Conservation (phyloP, 177 flowering plant genomes). For the Vitis hybrid region DNA sequence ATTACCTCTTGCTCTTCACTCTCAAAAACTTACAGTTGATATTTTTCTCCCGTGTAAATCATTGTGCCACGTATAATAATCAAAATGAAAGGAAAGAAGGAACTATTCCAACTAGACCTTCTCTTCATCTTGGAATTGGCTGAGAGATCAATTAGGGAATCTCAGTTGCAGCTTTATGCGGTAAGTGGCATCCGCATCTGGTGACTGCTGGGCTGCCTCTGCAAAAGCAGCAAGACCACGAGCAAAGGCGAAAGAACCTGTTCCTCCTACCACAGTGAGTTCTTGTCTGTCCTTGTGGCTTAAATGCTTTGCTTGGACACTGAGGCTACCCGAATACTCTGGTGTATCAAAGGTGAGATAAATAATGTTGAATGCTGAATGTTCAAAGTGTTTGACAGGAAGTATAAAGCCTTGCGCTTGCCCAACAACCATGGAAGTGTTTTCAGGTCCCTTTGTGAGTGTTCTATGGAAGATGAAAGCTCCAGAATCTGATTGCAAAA, state of each 20-base stretch:
- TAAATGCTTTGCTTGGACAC: constrained; percentile 54
- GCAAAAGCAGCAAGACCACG: constrained; percentile 64
- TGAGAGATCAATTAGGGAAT: constrained; percentile 41
- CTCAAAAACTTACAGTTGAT: too few relatives aligned
- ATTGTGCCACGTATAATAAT: neutral
- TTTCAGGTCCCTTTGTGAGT: constrained; percentile 69
- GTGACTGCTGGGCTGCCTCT: constrained; percentile 19
- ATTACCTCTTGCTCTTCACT: too few relatives aligned
- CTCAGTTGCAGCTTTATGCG: constrained; percentile 50
- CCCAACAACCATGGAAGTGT: constrained; percentile 62
- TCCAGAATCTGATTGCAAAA: constrained; percentile 21
- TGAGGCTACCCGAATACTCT: constrained; percentile 59
- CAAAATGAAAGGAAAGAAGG: neutral
- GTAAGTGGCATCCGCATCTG: constrained; percentile 32
- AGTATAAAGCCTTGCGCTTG: constrained; percentile 80
- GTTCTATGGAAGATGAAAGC: constrained; percentile 65
- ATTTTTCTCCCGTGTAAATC: too few relatives aligned
- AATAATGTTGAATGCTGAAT: constrained; percentile 65
- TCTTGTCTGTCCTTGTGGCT: constrained; percentile 37
- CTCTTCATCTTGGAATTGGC: constrained; percentile 35
- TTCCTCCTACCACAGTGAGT: constrained; percentile 74
- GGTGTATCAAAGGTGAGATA: constrained; percentile 63
- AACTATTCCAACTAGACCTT: neutral
- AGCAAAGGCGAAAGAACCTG: constrained; percentile 89
- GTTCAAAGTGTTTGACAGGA: constrained; percentile 57